Base-by-base conservation (phyloP, 2,329 filamentous ascomycete species). In the Monosporascus sp. region DNA sequence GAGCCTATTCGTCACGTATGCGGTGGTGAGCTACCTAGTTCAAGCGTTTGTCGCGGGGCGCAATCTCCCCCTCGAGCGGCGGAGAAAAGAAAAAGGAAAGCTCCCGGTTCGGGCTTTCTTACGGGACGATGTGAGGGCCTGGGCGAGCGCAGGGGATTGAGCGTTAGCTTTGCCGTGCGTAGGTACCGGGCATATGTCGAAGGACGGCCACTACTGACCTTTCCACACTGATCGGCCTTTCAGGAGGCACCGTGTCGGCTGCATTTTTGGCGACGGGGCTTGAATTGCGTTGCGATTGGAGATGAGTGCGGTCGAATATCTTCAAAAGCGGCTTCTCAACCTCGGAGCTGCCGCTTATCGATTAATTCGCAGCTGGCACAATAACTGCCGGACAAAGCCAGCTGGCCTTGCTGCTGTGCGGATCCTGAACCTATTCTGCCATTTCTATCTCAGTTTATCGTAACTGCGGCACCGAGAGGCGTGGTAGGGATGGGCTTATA, bases 121-220 rank as follows among this genome's bases (percentile, higher is more conserved):
- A 88, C 85, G 85, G 79, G 59, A 88, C 84, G 63, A 89, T 86
- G 65, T 88, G 84, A 57, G 86, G 86, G 51, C 86, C 86, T 88
- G 61, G 43, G 45, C 22, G n/a, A 31, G 38, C 31, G 37, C 24
- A n/a, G n/a, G 40, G 49, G 50, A 37, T 26, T 40, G 5, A 22
- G 24, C 44, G 17, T n/a, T n/a, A 35, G 46, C 38, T 47, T 14
- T 35, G 31, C 11, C 31, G 31, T 35, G 3, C 1, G 31, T 2
- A 9, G 9, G 31, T 1, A 14, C 31, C 4, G 31, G 11, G 31
- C 31, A 35, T 14, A 5, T 35, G 31, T 14, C 31, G 31, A 14
- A 47, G 43, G 48, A 40, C 20, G 37, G 27, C 19, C 17, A 35
- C 38, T 22, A 52, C 54, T 56, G 58, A 65, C 67, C 67, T 58